Evolutionary conservation across 2,329 filamentous ascomycete species (phyloP).

Genomic region (Alternaria gaisen): DNA sequence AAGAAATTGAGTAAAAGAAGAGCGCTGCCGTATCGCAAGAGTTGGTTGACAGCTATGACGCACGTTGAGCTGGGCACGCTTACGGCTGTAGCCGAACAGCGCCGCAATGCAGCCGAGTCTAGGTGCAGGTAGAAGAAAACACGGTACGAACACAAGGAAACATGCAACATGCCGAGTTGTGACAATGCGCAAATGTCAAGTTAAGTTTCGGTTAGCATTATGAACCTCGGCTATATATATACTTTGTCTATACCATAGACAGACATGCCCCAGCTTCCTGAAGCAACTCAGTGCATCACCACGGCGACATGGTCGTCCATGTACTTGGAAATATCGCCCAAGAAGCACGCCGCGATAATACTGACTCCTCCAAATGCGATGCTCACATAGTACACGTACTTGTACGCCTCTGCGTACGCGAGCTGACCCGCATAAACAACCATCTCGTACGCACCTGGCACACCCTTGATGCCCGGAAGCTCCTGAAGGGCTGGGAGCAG

Average conservation of each 20-base stretch:
- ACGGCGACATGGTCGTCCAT: slow-evolving; percentile 39
- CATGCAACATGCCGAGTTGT: not conserved
- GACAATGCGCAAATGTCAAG: not conserved
- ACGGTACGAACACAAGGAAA: not conserved
- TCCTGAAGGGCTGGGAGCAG: slow-evolving; percentile 58
- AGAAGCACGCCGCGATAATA: slow-evolving; percentile 64
- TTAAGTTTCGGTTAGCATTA: not conserved
- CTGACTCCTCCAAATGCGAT: slow-evolving; percentile 68
- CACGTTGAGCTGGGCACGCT: not conserved
- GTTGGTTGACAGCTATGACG: not conserved
- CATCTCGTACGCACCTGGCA: slow-evolving; percentile 41
- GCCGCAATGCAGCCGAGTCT: not conserved
- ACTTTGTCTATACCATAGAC: not conserved
- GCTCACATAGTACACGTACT: slow-evolving; percentile 69
- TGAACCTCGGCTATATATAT: not conserved
- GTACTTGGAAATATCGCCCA: slow-evolving; percentile 63
- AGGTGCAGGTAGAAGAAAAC: not conserved
- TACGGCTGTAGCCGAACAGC: not conserved
- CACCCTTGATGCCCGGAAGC: slow-evolving; percentile 58
- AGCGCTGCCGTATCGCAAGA: not conserved
- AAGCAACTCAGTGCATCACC: slow-evolving; percentile 17
- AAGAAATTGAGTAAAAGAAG: not conserved
- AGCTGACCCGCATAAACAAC: slow-evolving; percentile 65
- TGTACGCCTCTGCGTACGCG: slow-evolving; percentile 67
- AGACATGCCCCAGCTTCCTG: not conserved